phyloP scores from a whole-genome alignment of 2,329 filamentous ascomycete species.

The Cercospora beticola region DNA sequence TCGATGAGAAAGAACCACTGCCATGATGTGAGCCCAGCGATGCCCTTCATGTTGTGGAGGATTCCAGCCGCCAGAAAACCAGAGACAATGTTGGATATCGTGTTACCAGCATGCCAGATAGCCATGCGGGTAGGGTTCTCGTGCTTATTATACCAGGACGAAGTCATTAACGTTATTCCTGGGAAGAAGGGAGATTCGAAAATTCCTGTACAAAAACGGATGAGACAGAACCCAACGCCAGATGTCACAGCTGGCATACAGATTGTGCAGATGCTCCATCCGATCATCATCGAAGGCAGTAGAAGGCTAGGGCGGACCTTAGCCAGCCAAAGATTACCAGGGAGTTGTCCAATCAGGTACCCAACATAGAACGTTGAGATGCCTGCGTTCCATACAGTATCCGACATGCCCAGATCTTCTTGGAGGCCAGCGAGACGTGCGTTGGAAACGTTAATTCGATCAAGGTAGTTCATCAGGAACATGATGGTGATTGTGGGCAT shows the following conservation, averaged over 20 bases:
- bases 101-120: not conserved
- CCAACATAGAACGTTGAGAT: conserved; percentile 50
- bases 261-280: conserved; percentile 47
- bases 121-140: not conserved
- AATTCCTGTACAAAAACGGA: conserved; percentile 44
- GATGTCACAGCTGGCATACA: conserved; percentile 47
- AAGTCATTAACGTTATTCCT: not conserved
- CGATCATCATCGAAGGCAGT: conserved; percentile 44
- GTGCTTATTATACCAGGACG: not conserved
- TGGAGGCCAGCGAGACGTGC: conserved; percentile 44
- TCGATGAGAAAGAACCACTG: not conserved
- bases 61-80: not conserved
- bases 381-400: conserved; percentile 41
- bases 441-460: conserved; percentile 45
- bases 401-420: conserved; percentile 39
- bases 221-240: conserved; percentile 39
- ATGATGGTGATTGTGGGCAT: conserved; percentile 37
- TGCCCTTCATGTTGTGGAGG: not conserved
- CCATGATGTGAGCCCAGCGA: not conserved
- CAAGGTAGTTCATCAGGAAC: conserved; percentile 39
- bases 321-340: conserved; percentile 47
- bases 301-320: conserved; percentile 28
- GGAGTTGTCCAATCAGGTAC: conserved; percentile 45
- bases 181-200: not conserved
- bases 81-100: not conserved